Evolutionary conservation across 2,329 filamentous ascomycete species (phyloP).

Genomic region (Madurella mycetomatis): DNA sequence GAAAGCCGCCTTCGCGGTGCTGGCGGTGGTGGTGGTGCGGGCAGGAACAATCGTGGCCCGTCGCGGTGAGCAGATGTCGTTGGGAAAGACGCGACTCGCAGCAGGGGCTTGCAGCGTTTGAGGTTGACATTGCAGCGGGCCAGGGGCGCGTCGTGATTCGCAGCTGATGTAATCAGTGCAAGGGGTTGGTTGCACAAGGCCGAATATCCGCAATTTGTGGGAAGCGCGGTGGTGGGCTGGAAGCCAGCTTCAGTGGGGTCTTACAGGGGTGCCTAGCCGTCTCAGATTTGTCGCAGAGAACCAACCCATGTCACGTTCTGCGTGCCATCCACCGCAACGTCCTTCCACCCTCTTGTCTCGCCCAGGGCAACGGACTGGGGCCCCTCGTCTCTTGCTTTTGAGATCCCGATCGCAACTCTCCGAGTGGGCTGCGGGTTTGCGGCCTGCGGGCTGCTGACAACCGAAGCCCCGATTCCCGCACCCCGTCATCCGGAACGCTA

Average conservation of each 20-base stretch:
- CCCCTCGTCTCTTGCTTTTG: slow-evolving; percentile 4
- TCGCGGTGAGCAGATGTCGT: slow-evolving; percentile 30
- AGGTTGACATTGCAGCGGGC: slow-evolving; percentile 38
- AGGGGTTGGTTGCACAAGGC: slow-evolving; percentile 19
- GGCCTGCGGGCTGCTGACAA: not conserved
- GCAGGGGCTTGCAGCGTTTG: slow-evolving; percentile 36
- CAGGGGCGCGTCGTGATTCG: slow-evolving; percentile 27
- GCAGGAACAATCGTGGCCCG: slow-evolving; percentile 6
- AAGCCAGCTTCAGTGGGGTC: slow-evolving; percentile 23
- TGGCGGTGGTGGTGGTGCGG: slow-evolving; percentile 6
- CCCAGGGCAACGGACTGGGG: not conserved
- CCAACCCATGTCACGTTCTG: slow-evolving; percentile 20
- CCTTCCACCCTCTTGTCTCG: not conserved
- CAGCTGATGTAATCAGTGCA: slow-evolving; percentile 26
- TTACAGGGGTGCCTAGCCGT: slow-evolving; percentile 29
- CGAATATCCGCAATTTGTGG: slow-evolving; percentile 17
- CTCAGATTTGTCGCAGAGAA: slow-evolving; percentile 43
- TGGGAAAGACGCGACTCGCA: slow-evolving; percentile 30
- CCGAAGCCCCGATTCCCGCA: not conserved
- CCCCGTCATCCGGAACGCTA: not conserved
- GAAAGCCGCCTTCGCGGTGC: not conserved
- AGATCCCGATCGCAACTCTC: slow-evolving; percentile 21
- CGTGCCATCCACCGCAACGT: slow-evolving; percentile 9
- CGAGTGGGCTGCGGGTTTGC: slow-evolving; percentile 1
- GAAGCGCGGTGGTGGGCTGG: slow-evolving; percentile 23